Percentiles rank a stretch among this genome's conserved stretches.
Conservation (phyloP, 176 grass and related monocot genomes). For the Oryza brachyantha region DNA sequence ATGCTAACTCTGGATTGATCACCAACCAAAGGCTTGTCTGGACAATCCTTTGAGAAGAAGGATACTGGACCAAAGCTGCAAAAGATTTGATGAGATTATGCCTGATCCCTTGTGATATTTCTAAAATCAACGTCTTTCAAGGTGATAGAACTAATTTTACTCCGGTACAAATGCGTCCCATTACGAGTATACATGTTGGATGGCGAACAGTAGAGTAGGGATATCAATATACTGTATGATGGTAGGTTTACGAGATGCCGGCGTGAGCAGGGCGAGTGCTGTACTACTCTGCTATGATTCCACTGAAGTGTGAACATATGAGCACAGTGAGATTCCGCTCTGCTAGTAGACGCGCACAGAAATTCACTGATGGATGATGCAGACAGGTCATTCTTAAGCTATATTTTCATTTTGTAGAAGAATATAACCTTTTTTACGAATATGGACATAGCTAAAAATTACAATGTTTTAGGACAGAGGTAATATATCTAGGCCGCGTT, state of each 20-base stretch:
- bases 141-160: too few species aligned
- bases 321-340: slow-evolving; percentile 18
- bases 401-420: too few species aligned
- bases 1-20: neutral
- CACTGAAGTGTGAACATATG: slow-evolving; percentile 16
- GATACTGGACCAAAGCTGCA: too few species aligned
- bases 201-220: slow-evolving; percentile 2
- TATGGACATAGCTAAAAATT: too few species aligned
- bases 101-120: too few species aligned
- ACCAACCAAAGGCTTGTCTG: neutral
- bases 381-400: neutral
- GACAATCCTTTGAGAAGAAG: neutral
- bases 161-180: neutral
- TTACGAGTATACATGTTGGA: neutral
- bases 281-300: neutral
- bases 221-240: too few species aligned
- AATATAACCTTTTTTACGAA: too few species aligned
- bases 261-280: neutral
- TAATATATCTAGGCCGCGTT: too few species aligned
- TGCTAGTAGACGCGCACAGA: neutral
- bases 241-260: neutral
- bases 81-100: too few species aligned
- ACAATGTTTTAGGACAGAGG: too few species aligned
- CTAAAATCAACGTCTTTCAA: too few species aligned
- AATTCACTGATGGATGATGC: neutral